Evolutionary conservation across 179 eudicot genomes (phyloP), one percentile per base, ranked within the genome.

Genomic region (Spergularia azorica): DNA sequence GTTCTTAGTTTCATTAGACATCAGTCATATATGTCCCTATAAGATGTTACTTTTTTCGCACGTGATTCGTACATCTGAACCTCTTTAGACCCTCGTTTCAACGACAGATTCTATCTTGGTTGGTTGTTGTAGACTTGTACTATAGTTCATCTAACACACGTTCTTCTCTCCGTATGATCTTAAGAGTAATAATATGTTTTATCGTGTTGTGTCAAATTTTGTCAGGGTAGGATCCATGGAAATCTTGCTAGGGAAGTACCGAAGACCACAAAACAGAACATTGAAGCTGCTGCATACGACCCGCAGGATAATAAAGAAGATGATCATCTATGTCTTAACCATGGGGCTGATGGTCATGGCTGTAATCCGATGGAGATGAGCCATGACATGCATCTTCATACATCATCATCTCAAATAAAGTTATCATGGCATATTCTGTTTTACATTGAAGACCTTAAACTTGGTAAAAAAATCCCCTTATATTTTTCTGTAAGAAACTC

Each of bases 401-500:
- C 75, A 75, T 72, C 82, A 56, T 57, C 63, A 51, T 50, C 36
- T 38, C 85, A 79, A 64, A 74, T 73, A 69, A 84, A 86, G 12
- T 75, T 80, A 60, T 74, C 84, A 58, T 73, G 82, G 58, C 85
- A 81, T 20, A 72, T 91, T 14, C 88, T 87, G 79, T 91, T 89
- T 84, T 79, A 74, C 57, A 17, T 78, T 56, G 78, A 82, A n/a
- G 87, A 86, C 69, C 87, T 91, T 5, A 79, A 86, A 80, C 3
- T 54, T 1, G 90, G 90, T 1, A 79, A 83, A 21, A 79, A 63
- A 36, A 77, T 88, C 62, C 84, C 81, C 0, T 77, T 90, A 13
- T 89, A 86, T 77, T 90, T 92, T 63, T 77, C 89, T 56, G 72
- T 62, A 20, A 86, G 79, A 76, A 77, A 87, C 51, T 79, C 84